phyloP scores from a whole-genome alignment of 2,329 filamentous ascomycete species.

The Fusarium proliferatum region DNA sequence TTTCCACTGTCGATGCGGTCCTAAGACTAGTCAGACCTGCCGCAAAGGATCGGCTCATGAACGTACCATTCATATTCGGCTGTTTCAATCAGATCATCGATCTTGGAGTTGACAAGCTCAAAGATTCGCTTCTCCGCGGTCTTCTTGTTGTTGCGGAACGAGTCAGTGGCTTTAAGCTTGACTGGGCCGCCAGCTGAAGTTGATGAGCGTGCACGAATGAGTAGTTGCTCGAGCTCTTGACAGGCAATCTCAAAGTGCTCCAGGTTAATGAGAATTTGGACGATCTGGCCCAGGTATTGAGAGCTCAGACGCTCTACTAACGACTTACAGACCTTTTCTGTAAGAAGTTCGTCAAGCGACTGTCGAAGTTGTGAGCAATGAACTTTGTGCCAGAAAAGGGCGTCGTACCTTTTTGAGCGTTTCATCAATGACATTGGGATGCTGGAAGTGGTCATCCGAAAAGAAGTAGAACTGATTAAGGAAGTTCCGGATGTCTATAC shows the following conservation, averaged over 20 bases:
- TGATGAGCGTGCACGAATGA: conserved; percentile 86
- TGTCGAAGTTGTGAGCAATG: conserved; percentile 51
- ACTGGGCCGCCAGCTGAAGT: conserved; percentile 84
- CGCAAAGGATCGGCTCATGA: not conserved
- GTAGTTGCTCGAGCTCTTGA: conserved; percentile 84
- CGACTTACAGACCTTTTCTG: conserved; percentile 89
- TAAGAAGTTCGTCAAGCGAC: conserved; percentile 95
- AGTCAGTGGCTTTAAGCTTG: conserved; percentile 82
- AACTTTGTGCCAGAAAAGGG: fast-evolving
- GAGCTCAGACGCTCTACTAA: conserved; percentile 89
- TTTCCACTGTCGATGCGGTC: conserved; percentile 67
- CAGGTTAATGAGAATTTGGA: conserved; percentile 97
- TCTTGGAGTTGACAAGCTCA: conserved; percentile 98
- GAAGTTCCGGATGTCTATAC: conserved; percentile 98
- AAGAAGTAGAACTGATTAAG: conserved; percentile 99
- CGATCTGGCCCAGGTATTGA: conserved; percentile 96
- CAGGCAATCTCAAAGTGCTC: conserved; percentile 97
- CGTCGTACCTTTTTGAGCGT: conserved; percentile 77
- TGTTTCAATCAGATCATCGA: conserved; percentile 95
- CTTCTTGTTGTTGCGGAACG: conserved; percentile 92
- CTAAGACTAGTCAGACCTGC: conserved; percentile 47
- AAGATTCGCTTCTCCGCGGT: conserved; percentile 97
- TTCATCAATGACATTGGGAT: conserved; percentile 89
- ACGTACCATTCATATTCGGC: conserved; percentile 93
- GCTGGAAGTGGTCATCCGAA: conserved; percentile 94